Conservation (phyloP, 305 asterid genomes). For the Fraxinus latifolia region DNA sequence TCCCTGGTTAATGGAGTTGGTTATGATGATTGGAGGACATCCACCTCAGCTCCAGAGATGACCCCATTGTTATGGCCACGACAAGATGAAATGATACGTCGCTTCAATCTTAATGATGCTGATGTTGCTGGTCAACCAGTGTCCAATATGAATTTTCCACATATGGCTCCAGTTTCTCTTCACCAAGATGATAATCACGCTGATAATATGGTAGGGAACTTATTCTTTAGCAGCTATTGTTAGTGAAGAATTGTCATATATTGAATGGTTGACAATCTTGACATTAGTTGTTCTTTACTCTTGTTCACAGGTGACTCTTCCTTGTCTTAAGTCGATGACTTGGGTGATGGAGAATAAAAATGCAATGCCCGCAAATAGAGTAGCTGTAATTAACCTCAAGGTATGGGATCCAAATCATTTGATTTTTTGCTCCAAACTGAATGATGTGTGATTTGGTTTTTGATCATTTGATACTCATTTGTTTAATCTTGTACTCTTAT, state of each 20-base stretch:
- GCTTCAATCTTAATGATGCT: constrained; percentile 60
- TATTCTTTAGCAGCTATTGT: constrained; percentile 3
- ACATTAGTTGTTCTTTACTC: constrained; percentile 4
- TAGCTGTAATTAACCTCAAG: constrained; percentile 81
- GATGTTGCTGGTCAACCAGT: constrained; percentile 42
- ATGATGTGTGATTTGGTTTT: not conserved
- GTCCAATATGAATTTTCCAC: constrained; percentile 45
- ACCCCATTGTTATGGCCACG: constrained; percentile 72
- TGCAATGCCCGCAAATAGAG: constrained; percentile 58
- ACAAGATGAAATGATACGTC: constrained; percentile 58
- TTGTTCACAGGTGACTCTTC: constrained; percentile 53
- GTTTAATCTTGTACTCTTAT: not conserved
- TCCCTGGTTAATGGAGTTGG: constrained; percentile 48
- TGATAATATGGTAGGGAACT: constrained; percentile 55
- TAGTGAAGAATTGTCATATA: constrained; percentile 2
- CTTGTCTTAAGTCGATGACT: constrained; percentile 85
- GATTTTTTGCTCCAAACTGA: constrained; percentile 11
- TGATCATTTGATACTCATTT: constrained; percentile 7
- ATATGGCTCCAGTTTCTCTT: constrained; percentile 54
- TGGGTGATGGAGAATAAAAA: constrained; percentile 86
- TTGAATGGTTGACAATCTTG: constrained; percentile 4
- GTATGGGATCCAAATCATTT: constrained; percentile 36
- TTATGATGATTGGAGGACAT: constrained; percentile 49
- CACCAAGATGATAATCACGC: constrained; percentile 46
- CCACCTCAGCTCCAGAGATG: constrained; percentile 42